Percentiles rank a stretch among this genome's conserved stretches.
Evolutionary conservation across 805 yeast species (phyloP).

Genomic region (Peterozyma toletana): DNA sequence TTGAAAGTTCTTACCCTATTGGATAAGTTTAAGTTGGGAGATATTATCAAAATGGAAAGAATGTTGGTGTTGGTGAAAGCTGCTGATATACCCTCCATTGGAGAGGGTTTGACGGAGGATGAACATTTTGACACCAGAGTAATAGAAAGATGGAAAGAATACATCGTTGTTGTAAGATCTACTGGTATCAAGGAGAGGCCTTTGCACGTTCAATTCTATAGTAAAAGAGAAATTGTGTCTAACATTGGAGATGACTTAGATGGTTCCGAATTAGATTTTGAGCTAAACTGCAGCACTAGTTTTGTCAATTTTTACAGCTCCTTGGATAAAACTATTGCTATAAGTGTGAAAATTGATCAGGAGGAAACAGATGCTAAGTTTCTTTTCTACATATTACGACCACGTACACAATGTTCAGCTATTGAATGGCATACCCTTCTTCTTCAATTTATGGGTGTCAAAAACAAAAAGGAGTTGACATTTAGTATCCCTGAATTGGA

Average conservation of each 20-base stretch:
- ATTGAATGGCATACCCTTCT: slow-evolving; percentile 61
- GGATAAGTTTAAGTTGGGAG: slow-evolving; percentile 40
- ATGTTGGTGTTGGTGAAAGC: slow-evolving; percentile 60
- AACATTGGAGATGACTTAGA: slow-evolving; percentile 1
- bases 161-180: slow-evolving; percentile 62
- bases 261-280: slow-evolving; percentile 7
- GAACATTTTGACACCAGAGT: slow-evolving; percentile 49
- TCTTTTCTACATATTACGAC: slow-evolving; percentile 41
- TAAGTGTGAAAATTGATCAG: slow-evolving; percentile 23
- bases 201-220: slow-evolving; percentile 56
- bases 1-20: slow-evolving; percentile 19
- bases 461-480: slow-evolving; percentile 19
- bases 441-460: slow-evolving; percentile 34
- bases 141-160: slow-evolving; percentile 75
- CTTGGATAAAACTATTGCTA: slow-evolving; percentile 62
- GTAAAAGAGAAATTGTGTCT: slow-evolving; percentile 28
- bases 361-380: not conserved
- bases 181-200: slow-evolving; percentile 47
- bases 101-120: slow-evolving; percentile 35
- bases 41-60: slow-evolving; percentile 56
- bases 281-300: slow-evolving; percentile 9
- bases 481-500: slow-evolving; percentile 40
- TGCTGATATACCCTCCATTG: slow-evolving; percentile 20
- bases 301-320: slow-evolving; percentile 51
- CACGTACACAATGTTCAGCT: slow-evolving; percentile 46